A percentile compares a stretch with the other conserved stretches of the same genome.
Evolutionary conservation across 2,329 filamentous ascomycete species (phyloP).

Genomic region (Talaromyces sp.): DNA sequence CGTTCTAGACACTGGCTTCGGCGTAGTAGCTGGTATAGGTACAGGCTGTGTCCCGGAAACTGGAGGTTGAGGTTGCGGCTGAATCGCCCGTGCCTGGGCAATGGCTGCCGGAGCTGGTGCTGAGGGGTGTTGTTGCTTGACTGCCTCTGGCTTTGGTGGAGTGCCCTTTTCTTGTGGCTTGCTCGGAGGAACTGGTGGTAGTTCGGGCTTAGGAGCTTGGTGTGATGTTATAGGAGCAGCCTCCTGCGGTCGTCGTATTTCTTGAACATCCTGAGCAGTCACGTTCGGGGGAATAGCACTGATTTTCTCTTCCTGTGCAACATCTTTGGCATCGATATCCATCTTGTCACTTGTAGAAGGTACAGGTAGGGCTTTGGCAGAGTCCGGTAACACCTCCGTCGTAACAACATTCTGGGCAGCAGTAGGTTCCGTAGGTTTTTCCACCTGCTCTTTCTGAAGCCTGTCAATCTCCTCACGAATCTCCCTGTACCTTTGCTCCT

Average conservation of each 20-base stretch:
- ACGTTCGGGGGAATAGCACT: neutral
- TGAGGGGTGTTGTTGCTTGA: constrained; percentile 11
- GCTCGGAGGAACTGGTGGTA: neutral
- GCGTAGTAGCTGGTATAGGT: constrained; percentile 2
- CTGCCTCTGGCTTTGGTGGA: neutral
- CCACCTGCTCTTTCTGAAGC: constrained; percentile 58
- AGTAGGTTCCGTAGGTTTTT: constrained; percentile 27
- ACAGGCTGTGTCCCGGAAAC: neutral
- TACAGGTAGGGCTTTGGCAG: constrained; percentile 13
- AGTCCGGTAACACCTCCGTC: constrained; percentile 4
- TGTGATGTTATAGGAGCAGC: neutral
- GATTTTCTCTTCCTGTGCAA: constrained; percentile 9
- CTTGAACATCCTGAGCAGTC: neutral
- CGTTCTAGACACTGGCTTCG: constrained; percentile 14
- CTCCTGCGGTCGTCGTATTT: neutral
- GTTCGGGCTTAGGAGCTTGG: neutral
- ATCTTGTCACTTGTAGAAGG: constrained; percentile 17
- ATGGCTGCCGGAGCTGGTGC: constrained; percentile 1
- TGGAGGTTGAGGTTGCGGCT: constrained; percentile 2
- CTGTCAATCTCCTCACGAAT: constrained; percentile 64
- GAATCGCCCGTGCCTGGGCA: neutral
- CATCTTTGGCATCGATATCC: constrained; percentile 25
- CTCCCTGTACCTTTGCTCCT: constrained; percentile 62
- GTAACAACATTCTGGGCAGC: constrained; percentile 4
- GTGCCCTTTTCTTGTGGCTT: neutral